Evolutionary conservation across 768 basidiomycete species (phyloP).

Genomic region (Termitomyces heimii): DNA sequence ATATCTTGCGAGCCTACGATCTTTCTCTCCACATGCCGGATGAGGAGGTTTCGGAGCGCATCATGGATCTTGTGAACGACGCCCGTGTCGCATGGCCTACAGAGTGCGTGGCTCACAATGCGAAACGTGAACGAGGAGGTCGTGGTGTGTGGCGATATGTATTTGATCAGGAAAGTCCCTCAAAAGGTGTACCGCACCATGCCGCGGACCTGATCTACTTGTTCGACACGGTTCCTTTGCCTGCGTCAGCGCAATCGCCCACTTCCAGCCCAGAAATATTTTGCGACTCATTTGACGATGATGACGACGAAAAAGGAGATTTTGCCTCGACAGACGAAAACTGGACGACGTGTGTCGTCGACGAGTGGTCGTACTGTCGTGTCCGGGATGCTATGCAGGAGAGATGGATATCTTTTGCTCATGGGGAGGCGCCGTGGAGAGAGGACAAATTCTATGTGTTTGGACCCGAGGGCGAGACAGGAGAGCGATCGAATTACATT

Average conservation of each 20-base stretch:
- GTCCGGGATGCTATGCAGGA: slow-evolving; percentile 70
- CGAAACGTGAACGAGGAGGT: slow-evolving; percentile 44
- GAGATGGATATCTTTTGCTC: slow-evolving; percentile 69
- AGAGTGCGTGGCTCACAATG: slow-evolving; percentile 51
- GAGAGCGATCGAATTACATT: slow-evolving; percentile 59
- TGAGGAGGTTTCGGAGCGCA: slow-evolving; percentile 60
- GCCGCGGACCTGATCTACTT: slow-evolving; percentile 71
- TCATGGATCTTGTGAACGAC: slow-evolving; percentile 74
- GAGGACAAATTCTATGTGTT: slow-evolving; percentile 71
- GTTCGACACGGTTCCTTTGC: slow-evolving; percentile 68
- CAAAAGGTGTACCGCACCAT: slow-evolving; percentile 60
- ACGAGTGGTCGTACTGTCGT: slow-evolving; percentile 59
- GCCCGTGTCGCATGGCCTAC: slow-evolving; percentile 74
- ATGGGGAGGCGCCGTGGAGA: slow-evolving; percentile 69
- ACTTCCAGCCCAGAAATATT: slow-evolving; percentile 17
- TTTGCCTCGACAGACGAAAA: slow-evolving; percentile 25
- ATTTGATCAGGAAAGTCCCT: slow-evolving; percentile 76
- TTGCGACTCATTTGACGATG: slow-evolving; percentile 27
- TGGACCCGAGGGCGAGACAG: slow-evolving; percentile 77
- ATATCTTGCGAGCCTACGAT: slow-evolving; percentile 65
- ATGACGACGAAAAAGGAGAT: slow-evolving; percentile 32
- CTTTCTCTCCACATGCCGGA: slow-evolving; percentile 55
- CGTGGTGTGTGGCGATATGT: slow-evolving; percentile 74
- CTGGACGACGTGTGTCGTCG: slow-evolving; percentile 56
- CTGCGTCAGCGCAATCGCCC: slow-evolving; percentile 23